phyloP scores from a whole-genome alignment of 2,329 filamentous ascomycete genomes.

The Neopestalotiopsis sp. region DNA sequence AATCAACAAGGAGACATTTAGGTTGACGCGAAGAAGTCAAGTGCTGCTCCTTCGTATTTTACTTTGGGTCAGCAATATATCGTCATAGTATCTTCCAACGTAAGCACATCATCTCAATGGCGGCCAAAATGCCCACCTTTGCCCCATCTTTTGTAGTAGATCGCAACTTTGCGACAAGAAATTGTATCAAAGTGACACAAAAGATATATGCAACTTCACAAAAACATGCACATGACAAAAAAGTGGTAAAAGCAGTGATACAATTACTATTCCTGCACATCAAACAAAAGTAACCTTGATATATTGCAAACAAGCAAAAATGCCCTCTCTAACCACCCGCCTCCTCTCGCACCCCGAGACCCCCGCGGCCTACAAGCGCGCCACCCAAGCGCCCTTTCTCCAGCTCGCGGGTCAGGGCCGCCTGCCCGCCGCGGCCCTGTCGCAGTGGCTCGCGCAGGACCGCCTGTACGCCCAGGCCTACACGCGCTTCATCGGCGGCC shows the following conservation, averaged over 20 bases:
- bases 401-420: conserved; percentile 33
- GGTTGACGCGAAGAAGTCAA: not conserved
- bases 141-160: not conserved
- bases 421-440: conserved; percentile 29
- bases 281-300: no score
- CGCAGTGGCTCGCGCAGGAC: conserved; percentile 39
- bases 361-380: conserved; percentile 30
- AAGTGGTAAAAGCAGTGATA: no score
- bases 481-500: conserved; percentile 35
- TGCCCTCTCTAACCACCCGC: conserved; percentile 7
- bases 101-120: not conserved
- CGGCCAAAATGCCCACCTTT: not conserved
- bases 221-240: no score
- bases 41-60: not conserved
- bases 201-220: no score
- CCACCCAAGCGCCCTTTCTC: conserved; percentile 35
- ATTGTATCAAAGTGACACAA: no score
- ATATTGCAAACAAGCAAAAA: not conserved
- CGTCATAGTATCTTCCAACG: not conserved
- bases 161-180: not conserved
- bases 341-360: conserved; percentile 30
- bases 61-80: not conserved
- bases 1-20: not conserved
- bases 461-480: conserved; percentile 39
- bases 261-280: no score